Evolutionary conservation across 108 stramenopile genomes (phyloP).

Genomic region (Aurantiochytrium sp.): DNA sequence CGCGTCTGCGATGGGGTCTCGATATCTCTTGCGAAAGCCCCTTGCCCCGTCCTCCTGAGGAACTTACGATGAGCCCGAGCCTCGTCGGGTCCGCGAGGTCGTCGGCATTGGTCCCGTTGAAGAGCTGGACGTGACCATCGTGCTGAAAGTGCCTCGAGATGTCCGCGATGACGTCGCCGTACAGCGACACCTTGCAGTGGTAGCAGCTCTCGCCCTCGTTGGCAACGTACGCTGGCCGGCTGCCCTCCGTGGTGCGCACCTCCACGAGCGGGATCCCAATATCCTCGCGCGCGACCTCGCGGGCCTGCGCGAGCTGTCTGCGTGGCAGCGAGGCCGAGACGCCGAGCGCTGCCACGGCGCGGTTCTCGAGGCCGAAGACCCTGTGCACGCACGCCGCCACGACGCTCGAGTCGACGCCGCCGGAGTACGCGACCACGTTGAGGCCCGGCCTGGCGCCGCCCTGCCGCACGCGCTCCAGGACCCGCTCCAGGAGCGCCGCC

Average conservation of each 20-base stretch:
- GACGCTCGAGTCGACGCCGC: constrained; percentile 2
- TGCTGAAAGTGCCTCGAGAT: background rate
- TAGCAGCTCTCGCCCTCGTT: background rate
- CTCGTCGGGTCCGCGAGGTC: background rate
- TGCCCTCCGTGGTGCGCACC: background rate
- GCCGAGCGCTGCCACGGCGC: background rate
- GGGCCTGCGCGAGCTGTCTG: background rate
- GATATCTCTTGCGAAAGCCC: no score
- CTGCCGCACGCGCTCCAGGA: background rate
- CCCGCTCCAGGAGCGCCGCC: background rate
- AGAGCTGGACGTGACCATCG: background rate
- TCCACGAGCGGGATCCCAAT: background rate
- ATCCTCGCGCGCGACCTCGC: background rate
- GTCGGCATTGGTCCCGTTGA: background rate
- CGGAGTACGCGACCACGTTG: background rate
- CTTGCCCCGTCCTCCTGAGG: no score
- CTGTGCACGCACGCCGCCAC: background rate
- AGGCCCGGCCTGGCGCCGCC: background rate
- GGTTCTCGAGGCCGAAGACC: background rate
- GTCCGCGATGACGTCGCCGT: background rate
- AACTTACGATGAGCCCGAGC: background rate
- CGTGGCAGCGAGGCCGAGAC: background rate
- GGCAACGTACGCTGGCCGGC: background rate
- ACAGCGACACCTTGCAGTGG: background rate
- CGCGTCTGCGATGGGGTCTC: no score